Base-by-base conservation (phyloP, 2,329 filamentous ascomycete genomes). In the Dryadomyces quercivorus region DNA sequence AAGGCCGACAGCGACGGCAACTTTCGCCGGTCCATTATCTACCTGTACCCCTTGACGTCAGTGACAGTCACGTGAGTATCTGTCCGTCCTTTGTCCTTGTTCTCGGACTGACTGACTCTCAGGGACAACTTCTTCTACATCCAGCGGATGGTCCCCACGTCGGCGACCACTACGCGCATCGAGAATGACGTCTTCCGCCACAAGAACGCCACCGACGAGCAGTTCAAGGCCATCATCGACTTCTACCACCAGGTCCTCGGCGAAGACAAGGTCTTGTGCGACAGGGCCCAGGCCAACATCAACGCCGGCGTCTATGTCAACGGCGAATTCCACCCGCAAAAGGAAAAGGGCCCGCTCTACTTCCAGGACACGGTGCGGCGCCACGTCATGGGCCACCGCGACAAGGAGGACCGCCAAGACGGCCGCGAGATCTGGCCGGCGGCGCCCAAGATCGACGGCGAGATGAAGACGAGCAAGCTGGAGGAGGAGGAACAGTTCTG, bases 181-280 rank as follows among this genome's bases (percentile, higher is more conserved):
- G 70, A 72, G 58, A 75, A 76, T 59, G 73, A 79, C 58, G 71
- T 78, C 13, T 79, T 71, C 65, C 69, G 73, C 52, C 71, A 76
- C 63, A 71, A 71, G 53, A 63, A 71, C 56, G 69, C 73, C 4
- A 66, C 69, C 0, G 70, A 76, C 15, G 70, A 73, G 38, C 69
- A 74, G 34, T 78, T 79, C 58, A 60, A 67, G 6, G 64, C 66
- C 2, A 70, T 77, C 55, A 70, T 69, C 62, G 63, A 69, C 3
- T 73, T 77, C 53, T 78, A 76, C 66, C 73, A 74, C 59, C 73
- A 73, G 51, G 70, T 78, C 54, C 71, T 77, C 64, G 63, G 63
- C 13, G 75, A 78, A 58, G 75, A 79, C 64, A 77, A 77, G 58
- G 65, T 69, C 0, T 69, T 78, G 0, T 77, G 75, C 62, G 67